A percentile compares a stretch with the other conserved stretches of the same genome.
phyloP scores from a whole-genome alignment of 768 basidiomycete genomes.

The Tylopilus vinaceipallidus region DNA sequence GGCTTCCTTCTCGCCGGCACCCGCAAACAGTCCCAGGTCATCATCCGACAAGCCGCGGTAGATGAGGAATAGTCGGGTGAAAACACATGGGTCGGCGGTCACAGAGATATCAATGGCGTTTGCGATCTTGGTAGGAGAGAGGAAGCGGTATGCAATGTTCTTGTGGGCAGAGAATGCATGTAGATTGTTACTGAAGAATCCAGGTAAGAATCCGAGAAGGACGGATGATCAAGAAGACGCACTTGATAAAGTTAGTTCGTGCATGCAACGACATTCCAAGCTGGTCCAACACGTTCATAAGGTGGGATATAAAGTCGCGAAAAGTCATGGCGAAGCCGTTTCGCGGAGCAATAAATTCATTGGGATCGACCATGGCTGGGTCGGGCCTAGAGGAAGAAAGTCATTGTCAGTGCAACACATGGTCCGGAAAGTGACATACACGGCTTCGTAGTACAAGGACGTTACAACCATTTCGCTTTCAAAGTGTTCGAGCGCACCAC shows the following conservation, averaged over 20 bases:
- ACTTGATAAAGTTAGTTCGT: slow-evolving; percentile 82
- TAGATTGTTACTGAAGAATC: slow-evolving; percentile 68
- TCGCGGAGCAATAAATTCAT: slow-evolving; percentile 74
- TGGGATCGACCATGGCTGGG: slow-evolving; percentile 70
- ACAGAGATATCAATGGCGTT: slow-evolving; percentile 86
- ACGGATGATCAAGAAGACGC: slow-evolving; percentile 24
- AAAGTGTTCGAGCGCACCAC: slow-evolving; percentile 84
- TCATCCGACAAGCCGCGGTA: slow-evolving; percentile 82
- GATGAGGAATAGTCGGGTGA: slow-evolving; percentile 84
- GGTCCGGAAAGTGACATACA: slow-evolving; percentile 45
- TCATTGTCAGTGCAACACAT: background rate
- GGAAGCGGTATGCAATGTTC: slow-evolving; percentile 89
- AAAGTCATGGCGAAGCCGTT: slow-evolving; percentile 87
- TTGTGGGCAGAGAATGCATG: slow-evolving; percentile 71
- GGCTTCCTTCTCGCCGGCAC: slow-evolving; percentile 85
- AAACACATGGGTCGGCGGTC: slow-evolving; percentile 76
- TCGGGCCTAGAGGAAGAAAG: slow-evolving; percentile 59
- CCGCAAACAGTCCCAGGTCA: slow-evolving; percentile 70
- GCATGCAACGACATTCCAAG: slow-evolving; percentile 82
- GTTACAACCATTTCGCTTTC: slow-evolving; percentile 79
- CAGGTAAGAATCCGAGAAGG: background rate
- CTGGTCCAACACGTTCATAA: slow-evolving; percentile 80
- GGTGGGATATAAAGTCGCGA: slow-evolving; percentile 75
- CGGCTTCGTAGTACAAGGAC: slow-evolving; percentile 81
- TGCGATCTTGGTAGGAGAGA: slow-evolving; percentile 74